Percentiles rank a stretch among this genome's conserved stretches.
Conservation (phyloP, 768 basidiomycete species). For the Pholiota molesta region DNA sequence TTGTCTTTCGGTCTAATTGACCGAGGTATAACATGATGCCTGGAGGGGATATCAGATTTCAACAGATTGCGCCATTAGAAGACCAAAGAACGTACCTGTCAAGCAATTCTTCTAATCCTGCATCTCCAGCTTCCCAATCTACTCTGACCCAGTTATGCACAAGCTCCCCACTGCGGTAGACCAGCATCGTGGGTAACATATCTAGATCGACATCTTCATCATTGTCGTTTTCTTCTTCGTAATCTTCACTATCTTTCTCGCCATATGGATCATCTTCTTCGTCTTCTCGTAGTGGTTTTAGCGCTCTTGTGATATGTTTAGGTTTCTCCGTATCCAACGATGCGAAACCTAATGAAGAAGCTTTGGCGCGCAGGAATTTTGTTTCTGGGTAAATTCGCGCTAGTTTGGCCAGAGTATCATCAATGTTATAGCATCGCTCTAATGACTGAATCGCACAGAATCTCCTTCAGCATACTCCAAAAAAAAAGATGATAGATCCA, state of each 20-base stretch:
- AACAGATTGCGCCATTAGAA: neutral
- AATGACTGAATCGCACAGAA: slow-evolving; percentile 52
- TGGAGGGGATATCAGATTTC: slow-evolving; percentile 11
- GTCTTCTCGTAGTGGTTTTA: slow-evolving; percentile 31
- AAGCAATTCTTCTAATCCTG: slow-evolving; percentile 71
- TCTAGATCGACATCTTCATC: slow-evolving; percentile 77
- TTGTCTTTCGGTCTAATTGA: slow-evolving; percentile 38
- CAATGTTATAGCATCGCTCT: slow-evolving; percentile 72
- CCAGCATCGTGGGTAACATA: slow-evolving; percentile 77
- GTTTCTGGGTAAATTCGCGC: slow-evolving; percentile 72
- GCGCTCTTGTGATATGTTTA: slow-evolving; percentile 19
- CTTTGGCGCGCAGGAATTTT: slow-evolving; percentile 84
- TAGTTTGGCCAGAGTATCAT: slow-evolving; percentile 66
- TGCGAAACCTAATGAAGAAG: slow-evolving; percentile 75
- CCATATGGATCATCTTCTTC: slow-evolving; percentile 52
- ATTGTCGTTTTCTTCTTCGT: slow-evolving; percentile 42
- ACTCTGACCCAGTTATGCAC: slow-evolving; percentile 89
- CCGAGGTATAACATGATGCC: slow-evolving; percentile 29
- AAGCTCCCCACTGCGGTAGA: slow-evolving; percentile 80
- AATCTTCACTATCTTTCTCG: slow-evolving; percentile 31
- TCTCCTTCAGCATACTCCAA: neutral
- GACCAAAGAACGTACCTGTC: slow-evolving; percentile 47
- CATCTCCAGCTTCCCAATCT: slow-evolving; percentile 78
- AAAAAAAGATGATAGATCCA: neutral
- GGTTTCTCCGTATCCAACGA: slow-evolving; percentile 26